Evolutionary conservation across 2,329 filamentous ascomycete species (phyloP).

Genomic region (Penicillium sp.): DNA sequence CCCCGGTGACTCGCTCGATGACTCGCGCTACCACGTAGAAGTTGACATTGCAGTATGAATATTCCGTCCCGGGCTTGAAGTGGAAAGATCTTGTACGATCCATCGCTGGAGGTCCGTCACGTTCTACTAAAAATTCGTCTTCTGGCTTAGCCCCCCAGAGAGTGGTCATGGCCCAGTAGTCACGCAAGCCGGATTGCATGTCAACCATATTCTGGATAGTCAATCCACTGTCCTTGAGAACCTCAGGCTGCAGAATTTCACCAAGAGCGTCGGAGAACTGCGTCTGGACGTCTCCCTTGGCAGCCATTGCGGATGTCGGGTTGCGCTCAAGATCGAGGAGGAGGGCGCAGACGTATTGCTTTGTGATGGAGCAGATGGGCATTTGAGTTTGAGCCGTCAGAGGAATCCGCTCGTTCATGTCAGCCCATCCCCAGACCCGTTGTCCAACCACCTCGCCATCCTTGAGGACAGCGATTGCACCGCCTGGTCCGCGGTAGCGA

Average conservation of each 20-base stretch:
- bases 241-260: slow-evolving; percentile 25
- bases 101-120: slow-evolving; percentile 29
- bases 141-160: slow-evolving; percentile 46
- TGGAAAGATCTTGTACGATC: slow-evolving; percentile 39
- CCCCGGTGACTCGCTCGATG: slow-evolving; percentile 40
- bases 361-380: slow-evolving; percentile 50
- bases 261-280: slow-evolving; percentile 30
- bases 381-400: slow-evolving; percentile 38
- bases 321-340: slow-evolving; percentile 37
- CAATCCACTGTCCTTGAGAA: slow-evolving; percentile 28
- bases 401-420: slow-evolving; percentile 39
- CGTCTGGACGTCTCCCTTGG: slow-evolving; percentile 27
- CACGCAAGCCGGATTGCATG: slow-evolving; percentile 46
- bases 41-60: slow-evolving; percentile 47
- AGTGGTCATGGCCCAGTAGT: slow-evolving; percentile 47
- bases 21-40: slow-evolving; percentile 41
- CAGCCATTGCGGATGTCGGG: slow-evolving; percentile 29
- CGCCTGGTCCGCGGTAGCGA: slow-evolving; percentile 41
- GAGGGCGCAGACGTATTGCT: slow-evolving; percentile 45
- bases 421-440: slow-evolving; percentile 45
- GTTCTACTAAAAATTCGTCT: slow-evolving; percentile 37
- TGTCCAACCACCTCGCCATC: slow-evolving; percentile 43
- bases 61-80: slow-evolving; percentile 45
- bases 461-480: slow-evolving; percentile 43
- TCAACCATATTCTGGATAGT: slow-evolving; percentile 39